Evolutionary conservation across 768 basidiomycete species (phyloP).

Genomic region (Leccinum uliginosum): DNA sequence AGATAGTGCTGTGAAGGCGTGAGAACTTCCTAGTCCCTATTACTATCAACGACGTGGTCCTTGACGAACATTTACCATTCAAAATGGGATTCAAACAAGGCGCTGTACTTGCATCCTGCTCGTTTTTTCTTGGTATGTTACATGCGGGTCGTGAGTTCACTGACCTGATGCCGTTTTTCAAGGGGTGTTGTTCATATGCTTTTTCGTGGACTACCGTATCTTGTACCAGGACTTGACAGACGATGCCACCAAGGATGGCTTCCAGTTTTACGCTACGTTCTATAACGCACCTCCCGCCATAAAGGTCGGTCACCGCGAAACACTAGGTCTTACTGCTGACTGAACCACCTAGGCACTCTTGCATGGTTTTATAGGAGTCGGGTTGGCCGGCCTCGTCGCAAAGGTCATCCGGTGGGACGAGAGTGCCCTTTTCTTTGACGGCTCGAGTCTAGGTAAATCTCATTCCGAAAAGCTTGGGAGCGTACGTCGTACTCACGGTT

Average conservation of each 20-base stretch:
- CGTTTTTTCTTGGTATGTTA: slow-evolving; percentile 83
- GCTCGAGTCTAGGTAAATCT: slow-evolving; percentile 71
- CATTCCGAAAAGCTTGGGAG: background rate
- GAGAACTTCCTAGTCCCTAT: slow-evolving; percentile 5
- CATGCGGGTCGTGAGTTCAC: slow-evolving; percentile 14
- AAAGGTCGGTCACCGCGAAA: slow-evolving; percentile 54
- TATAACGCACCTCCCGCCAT: slow-evolving; percentile 91
- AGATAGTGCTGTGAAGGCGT: slow-evolving; percentile 19
- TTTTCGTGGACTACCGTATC: slow-evolving; percentile 84
- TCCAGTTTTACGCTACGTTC: slow-evolving; percentile 90
- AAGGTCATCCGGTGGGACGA: slow-evolving; percentile 90
- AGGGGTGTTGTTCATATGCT: slow-evolving; percentile 82
- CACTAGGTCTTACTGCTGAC: background rate
- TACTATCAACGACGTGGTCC: background rate
- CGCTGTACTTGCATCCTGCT: slow-evolving; percentile 80
- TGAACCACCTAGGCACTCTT: slow-evolving; percentile 60
- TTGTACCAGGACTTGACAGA: slow-evolving; percentile 68
- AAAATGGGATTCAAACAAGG: slow-evolving; percentile 87
- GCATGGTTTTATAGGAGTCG: slow-evolving; percentile 80
- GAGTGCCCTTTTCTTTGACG: slow-evolving; percentile 94
- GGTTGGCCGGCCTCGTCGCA: slow-evolving; percentile 65
- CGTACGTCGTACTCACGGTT: slow-evolving; percentile 10
- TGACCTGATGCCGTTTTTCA: background rate
- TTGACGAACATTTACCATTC: background rate
- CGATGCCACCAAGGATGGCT: slow-evolving; percentile 66